phyloP scores from a whole-genome alignment of 2,329 filamentous ascomycete genomes.

The Colletotrichum aenigma region DNA sequence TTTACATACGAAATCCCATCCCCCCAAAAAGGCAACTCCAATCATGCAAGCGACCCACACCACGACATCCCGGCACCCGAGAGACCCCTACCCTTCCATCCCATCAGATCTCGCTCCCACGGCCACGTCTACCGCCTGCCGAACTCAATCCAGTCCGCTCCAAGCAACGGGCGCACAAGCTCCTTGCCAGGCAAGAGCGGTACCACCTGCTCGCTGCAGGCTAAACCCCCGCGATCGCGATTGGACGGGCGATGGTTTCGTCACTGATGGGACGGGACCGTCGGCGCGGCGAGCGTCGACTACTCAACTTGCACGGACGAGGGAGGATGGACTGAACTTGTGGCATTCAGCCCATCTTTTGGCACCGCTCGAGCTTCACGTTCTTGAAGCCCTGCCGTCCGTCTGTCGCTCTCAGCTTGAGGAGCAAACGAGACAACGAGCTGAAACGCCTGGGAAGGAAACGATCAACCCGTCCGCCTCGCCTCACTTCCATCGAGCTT shows the following conservation, averaged over 20 bases:
- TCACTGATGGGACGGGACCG: background rate
- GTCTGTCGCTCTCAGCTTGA: background rate
- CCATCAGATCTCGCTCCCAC: background rate
- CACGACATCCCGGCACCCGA: background rate
- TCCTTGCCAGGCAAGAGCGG: background rate
- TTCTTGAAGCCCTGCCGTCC: background rate
- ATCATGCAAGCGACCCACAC: background rate
- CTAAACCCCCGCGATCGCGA: background rate
- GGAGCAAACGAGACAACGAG: background rate
- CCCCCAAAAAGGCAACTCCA: background rate
- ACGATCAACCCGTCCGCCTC: background rate
- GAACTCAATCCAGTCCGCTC: background rate
- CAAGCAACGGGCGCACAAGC: background rate
- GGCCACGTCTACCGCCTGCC: background rate
- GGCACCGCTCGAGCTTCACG: background rate
- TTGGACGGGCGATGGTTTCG: background rate
- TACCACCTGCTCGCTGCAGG: background rate
- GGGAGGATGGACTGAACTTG: background rate
- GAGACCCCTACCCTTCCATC: background rate
- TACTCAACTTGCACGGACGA: background rate
- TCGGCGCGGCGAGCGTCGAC: background rate
- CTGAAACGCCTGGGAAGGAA: background rate
- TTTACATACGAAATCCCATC: background rate
- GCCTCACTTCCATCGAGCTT: background rate
- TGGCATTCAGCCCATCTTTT: background rate